A percentile compares a stretch with the other conserved stretches of the same genome.
phyloP scores from a whole-genome alignment of 345 rosid genomes.

The Corchorus capsularis region DNA sequence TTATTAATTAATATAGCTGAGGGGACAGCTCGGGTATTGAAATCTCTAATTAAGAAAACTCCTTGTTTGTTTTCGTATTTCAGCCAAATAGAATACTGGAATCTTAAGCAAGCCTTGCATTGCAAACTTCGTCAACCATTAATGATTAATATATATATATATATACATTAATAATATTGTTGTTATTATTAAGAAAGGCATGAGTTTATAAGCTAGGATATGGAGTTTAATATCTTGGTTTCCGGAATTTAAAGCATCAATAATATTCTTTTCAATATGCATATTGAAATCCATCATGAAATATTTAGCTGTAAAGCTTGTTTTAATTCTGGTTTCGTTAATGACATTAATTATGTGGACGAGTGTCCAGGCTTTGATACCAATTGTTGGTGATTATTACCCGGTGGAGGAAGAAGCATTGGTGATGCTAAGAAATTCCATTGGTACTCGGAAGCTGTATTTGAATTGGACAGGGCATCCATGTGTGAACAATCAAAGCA shows the following conservation, averaged over 20 bases:
- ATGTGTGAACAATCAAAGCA: slow-evolving; percentile 35
- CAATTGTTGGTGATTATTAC: slow-evolving; percentile 11
- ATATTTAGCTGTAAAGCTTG: background rate
- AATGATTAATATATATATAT: background rate
- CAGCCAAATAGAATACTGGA: background rate
- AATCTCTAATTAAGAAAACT: background rate
- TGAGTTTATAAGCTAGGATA: background rate
- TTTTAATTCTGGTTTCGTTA: background rate
- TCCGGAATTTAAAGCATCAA: background rate
- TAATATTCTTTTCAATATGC: too few relatives aligned
- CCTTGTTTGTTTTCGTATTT: slow-evolving; percentile 14
- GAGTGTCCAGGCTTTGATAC: background rate
- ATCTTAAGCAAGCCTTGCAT: slow-evolving; percentile 4
- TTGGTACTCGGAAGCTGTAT: slow-evolving; percentile 34
- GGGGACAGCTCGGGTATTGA: background rate
- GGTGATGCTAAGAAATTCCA: slow-evolving; percentile 44
- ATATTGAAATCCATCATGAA: background rate
- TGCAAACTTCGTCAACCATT: slow-evolving; percentile 20
- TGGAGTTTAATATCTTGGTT: background rate
- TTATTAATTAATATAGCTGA: too few relatives aligned
- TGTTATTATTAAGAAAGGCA: slow-evolving; percentile 10
- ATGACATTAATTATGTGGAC: background rate
- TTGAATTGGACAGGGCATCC: slow-evolving; percentile 58
- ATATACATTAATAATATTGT: background rate
- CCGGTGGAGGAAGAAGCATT: slow-evolving; percentile 42